Evolutionary conservation across 2,329 filamentous ascomycete species (phyloP), one percentile per base, ranked within the genome.

Genomic region (Fusarium newnesense): DNA sequence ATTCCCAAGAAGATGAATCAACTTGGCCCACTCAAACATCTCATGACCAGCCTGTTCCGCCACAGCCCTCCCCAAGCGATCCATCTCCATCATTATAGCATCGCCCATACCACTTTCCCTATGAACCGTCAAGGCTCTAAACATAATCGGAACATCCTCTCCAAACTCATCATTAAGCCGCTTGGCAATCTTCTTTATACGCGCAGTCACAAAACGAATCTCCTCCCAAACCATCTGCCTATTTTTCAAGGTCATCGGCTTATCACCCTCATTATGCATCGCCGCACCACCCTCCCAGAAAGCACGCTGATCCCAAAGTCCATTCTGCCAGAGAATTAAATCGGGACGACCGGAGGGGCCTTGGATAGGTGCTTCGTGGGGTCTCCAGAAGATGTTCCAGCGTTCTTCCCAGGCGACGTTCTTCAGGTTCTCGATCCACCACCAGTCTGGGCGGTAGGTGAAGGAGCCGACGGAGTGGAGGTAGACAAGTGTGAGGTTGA

Each of bases 181-280:
- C 10, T 70, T 57, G 0, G 67, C 58, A 7, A 74, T 60, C 69
- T 64, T 74, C 28, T 69, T 64, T n/a, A 75, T 70, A 4, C 72
- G 65, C 2, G 72, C 72, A 3, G 72, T 69, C 3, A 75, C 61
- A 11, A 74, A 74, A 0, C 72, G 72, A 0, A 74, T 32, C 49
- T 74, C 72, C 9, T 74, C 69, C 72, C 72, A 74, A 7, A 46
- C 69, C 64, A 74, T 61, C 34, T 74, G 62, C n/a, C 72, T 67
- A 0, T 72, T 28, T 7, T 54, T 66, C 26, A 58, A 12, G 3
- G 58, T 62, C 58, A 74, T 75, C 0, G 57, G 40, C 26, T 52
- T 49, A 1, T 70, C 60, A 0, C 52, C 47, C 2, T 61, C 42
- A 7, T 53, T 26, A 8, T 74, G 65, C 61, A 60, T 64, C 2